Evolutionary conservation across 352 stramenopile genomes (phyloP).

Genomic region (Globisporangium camurandrum): DNA sequence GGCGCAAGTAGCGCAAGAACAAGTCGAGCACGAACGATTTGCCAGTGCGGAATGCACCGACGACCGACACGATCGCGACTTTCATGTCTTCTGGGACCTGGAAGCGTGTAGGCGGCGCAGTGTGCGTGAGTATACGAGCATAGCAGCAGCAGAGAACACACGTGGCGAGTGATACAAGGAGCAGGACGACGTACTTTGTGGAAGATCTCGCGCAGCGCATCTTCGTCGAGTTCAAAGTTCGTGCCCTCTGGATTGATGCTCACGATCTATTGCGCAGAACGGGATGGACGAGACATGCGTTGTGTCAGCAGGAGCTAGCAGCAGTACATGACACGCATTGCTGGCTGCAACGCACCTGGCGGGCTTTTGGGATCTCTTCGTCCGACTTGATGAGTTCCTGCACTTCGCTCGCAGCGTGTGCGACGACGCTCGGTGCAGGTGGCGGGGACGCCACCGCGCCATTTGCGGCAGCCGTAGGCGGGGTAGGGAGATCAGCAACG

Average conservation of each 20-base stretch:
- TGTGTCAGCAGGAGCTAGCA: neutral
- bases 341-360: constrained; percentile 9
- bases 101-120: neutral
- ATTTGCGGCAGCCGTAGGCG: neutral
- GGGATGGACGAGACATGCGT: neutral
- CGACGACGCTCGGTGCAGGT: neutral
- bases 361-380: constrained; percentile 15
- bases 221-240: constrained; percentile 78
- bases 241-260: constrained; percentile 85
- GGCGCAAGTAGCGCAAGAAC: constrained; percentile 95
- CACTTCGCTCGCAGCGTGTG: constrained; percentile 4
- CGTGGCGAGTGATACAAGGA: too few species aligned
- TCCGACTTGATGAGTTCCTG: constrained; percentile 16
- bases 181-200: constrained; percentile 39
- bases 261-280: constrained; percentile 44
- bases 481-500: neutral
- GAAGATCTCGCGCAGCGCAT: constrained; percentile 64
- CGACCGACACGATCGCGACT: constrained; percentile 96
- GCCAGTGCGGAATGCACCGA: constrained; percentile 97
- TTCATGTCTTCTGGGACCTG: constrained; percentile 90
- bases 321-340: neutral
- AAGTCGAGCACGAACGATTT: constrained; percentile 98
- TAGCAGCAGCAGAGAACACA: neutral
- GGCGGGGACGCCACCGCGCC: neutral
- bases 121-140: neutral